phyloP scores from a whole-genome alignment of 2,329 filamentous ascomycete genomes.

The Cercospora janseana region DNA sequence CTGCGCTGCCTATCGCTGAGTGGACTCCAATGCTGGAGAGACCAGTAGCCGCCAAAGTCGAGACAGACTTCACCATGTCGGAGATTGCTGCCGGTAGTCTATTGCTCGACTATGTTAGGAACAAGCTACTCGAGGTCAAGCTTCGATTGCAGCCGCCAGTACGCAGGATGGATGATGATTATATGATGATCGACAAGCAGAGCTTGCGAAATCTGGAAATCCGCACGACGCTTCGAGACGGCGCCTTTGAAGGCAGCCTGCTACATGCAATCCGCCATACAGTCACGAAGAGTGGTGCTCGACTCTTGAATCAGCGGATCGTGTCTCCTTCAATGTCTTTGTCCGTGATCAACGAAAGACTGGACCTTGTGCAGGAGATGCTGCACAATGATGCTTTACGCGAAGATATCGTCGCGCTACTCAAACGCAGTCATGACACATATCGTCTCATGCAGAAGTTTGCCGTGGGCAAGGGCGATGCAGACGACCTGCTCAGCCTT shows the following conservation, averaged over 20 bases:
- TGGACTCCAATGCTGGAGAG: slow-evolving; percentile 79
- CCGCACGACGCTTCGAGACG: slow-evolving; percentile 78
- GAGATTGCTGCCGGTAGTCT: slow-evolving; percentile 77
- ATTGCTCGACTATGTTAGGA: slow-evolving; percentile 79
- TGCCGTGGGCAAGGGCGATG: slow-evolving; percentile 83
- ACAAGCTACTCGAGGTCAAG: slow-evolving; percentile 71
- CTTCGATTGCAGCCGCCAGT: slow-evolving; percentile 82
- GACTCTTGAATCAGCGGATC: slow-evolving; percentile 81
- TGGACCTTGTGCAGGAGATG: slow-evolving; percentile 78
- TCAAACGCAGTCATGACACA: slow-evolving; percentile 78
- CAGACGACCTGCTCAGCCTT: slow-evolving; percentile 83
- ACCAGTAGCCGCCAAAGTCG: slow-evolving; percentile 57
- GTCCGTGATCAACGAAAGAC: slow-evolving; percentile 70
- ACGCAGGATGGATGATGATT: slow-evolving; percentile 69
- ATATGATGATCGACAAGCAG: slow-evolving; percentile 89
- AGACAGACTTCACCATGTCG: slow-evolving; percentile 58
- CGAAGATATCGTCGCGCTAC: slow-evolving; percentile 65
- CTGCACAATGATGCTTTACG: slow-evolving; percentile 65
- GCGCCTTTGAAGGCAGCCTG: slow-evolving; percentile 75
- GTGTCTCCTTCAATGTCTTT: slow-evolving; percentile 85
- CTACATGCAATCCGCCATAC: slow-evolving; percentile 87
- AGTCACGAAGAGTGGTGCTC: slow-evolving; percentile 84
- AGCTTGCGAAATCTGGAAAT: slow-evolving; percentile 88
- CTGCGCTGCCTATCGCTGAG: slow-evolving; percentile 53
- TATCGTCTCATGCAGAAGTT: slow-evolving; percentile 92